A percentile compares a stretch with the other conserved stretches of the same genome.
Evolutionary conservation across 1,139 yeast genomes (phyloP).

Genomic region (Hyphopichia burtonii): DNA sequence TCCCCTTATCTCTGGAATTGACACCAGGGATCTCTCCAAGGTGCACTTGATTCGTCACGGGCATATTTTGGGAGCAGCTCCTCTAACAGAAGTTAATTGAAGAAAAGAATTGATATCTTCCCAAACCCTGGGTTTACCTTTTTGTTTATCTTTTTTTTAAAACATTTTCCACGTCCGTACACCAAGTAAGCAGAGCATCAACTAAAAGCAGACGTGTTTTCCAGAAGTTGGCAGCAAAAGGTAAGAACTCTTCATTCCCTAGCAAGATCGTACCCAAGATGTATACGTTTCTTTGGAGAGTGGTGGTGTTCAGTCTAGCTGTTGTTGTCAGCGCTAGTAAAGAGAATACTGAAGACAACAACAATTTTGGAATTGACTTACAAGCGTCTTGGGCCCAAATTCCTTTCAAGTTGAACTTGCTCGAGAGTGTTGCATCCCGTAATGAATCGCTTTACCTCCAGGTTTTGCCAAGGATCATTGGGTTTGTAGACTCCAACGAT

Average conservation of each 20-base stretch:
- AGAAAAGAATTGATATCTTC: too few relatives aligned
- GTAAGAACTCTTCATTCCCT: neutral
- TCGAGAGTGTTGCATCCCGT: conserved; percentile 55
- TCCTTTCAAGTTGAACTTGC: conserved; percentile 46
- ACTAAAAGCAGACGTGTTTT: neutral
- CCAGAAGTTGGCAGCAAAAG: neutral
- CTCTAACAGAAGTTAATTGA: too few relatives aligned
- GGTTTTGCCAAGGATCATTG: conserved; percentile 38
- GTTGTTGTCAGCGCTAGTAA: neutral
- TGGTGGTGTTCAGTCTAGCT: neutral
- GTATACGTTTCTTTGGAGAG: neutral
- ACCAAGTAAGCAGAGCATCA: neutral
- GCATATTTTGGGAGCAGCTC: neutral
- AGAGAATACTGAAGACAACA: neutral
- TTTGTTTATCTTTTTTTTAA: too few relatives aligned
- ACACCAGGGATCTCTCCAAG: neutral
- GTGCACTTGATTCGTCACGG: neutral
- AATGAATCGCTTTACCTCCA: conserved; percentile 51
- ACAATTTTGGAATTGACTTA: conserved; percentile 9
- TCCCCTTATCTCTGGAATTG: neutral
- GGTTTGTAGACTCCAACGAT: conserved; percentile 20
- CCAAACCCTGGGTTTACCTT: too few relatives aligned
- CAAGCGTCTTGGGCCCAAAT: conserved; percentile 32
- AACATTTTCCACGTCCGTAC: neutral
- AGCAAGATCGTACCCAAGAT: neutral